phyloP scores from a whole-genome alignment of 1,284 basidiomycete species.

The Pholiota adiposa region DNA sequence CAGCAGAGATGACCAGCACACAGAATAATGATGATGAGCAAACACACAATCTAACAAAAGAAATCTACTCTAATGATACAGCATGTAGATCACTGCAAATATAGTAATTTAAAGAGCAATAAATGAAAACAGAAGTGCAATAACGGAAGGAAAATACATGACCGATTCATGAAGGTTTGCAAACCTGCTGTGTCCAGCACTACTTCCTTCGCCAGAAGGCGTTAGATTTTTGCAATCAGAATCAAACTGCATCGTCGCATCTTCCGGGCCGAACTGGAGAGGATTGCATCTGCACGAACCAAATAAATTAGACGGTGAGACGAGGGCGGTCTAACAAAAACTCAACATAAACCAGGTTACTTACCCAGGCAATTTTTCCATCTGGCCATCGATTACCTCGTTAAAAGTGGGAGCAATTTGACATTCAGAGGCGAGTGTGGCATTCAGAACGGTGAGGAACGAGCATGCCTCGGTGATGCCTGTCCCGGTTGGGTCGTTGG shows the following conservation, averaged over 20 bases:
- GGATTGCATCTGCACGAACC: conserved; percentile 37
- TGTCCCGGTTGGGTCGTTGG: conserved; percentile 38
- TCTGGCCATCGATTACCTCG: conserved; percentile 32
- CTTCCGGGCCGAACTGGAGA: conserved; percentile 38
- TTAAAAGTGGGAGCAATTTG: conserved; percentile 38
- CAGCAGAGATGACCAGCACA: too few relatives aligned
- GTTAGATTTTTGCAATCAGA: conserved; percentile 25
- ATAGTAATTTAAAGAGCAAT: too few relatives aligned
- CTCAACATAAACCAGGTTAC: conserved; percentile 1
- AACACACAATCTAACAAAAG: too few relatives aligned
- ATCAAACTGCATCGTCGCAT: conserved; percentile 34
- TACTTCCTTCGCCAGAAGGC: not conserved
- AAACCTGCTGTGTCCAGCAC: not conserved
- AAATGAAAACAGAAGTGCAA: not conserved
- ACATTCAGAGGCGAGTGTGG: conserved; percentile 33
- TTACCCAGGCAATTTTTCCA: conserved; percentile 37
- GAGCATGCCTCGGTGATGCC: conserved; percentile 47
- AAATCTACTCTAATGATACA: too few relatives aligned
- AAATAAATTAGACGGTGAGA: too few relatives aligned
- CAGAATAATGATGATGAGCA: too few relatives aligned
- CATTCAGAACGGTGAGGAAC: conserved; percentile 36
- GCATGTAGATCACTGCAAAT: too few relatives aligned
- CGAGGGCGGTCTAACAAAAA: too few relatives aligned
- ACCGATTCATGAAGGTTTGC: not conserved
- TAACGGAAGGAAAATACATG: not conserved